Percentiles rank a stretch among this genome's conserved stretches.
Evolutionary conservation across 352 stramenopile species (phyloP).

Genomic region (Phytopythium montanum): DNA sequence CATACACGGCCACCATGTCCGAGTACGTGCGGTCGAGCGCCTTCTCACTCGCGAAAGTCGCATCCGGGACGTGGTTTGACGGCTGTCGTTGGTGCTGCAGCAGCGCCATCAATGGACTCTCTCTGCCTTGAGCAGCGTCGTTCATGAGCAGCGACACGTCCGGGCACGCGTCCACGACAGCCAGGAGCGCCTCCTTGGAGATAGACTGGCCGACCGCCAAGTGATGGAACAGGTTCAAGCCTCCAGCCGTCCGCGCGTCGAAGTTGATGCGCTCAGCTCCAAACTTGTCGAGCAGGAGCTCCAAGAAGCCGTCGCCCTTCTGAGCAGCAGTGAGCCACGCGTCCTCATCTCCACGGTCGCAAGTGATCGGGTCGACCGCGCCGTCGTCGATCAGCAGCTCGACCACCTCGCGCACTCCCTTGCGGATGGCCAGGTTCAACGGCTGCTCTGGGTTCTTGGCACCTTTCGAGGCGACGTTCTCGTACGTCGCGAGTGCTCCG

Average conservation of each 20-base stretch:
- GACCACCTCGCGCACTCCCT: constrained; percentile 37
- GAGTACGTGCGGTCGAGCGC: constrained; percentile 35
- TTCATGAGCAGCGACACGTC: constrained; percentile 37
- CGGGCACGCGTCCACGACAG: constrained; percentile 15
- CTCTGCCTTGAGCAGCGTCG: constrained; percentile 30
- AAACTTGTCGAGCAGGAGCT: constrained; percentile 44
- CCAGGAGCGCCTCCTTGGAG: background rate
- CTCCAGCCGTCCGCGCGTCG: background rate
- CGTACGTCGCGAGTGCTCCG: constrained; percentile 40
- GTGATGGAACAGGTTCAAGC: constrained; percentile 51
- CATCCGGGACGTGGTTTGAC: background rate
- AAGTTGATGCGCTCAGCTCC: background rate
- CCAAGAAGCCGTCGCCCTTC: constrained; percentile 14
- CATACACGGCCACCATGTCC: constrained; percentile 42
- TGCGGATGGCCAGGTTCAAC: constrained; percentile 53
- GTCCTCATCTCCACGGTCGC: constrained; percentile 33
- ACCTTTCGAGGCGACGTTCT: constrained; percentile 20
- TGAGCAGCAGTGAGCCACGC: constrained; percentile 51
- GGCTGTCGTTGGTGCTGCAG: constrained; percentile 22
- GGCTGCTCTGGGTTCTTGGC: constrained; percentile 27
- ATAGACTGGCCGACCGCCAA: background rate
- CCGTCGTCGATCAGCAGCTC: constrained; percentile 41
- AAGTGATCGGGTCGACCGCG: constrained; percentile 26
- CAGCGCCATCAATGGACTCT: constrained; percentile 41
- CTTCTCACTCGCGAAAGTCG: constrained; percentile 18